Conservation (phyloP, 2,329 filamentous ascomycete species). For the Pseudocercospora fijiensis region DNA sequence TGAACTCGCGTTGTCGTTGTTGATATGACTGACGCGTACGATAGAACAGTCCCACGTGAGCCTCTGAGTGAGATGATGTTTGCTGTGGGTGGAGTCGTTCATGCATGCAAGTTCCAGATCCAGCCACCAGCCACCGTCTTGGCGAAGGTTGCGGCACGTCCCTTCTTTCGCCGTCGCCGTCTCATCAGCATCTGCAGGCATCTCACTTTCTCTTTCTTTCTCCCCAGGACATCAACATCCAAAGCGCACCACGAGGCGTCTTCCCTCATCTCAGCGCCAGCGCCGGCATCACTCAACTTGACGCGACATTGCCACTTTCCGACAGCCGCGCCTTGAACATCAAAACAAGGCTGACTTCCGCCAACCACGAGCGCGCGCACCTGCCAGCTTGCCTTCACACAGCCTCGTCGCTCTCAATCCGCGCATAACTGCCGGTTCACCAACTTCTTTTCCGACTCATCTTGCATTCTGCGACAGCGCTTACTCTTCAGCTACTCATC, state of each 20-base stretch:
- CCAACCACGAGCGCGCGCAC: slow-evolving; percentile 11
- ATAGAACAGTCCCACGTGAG: background rate
- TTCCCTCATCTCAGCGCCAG: slow-evolving; percentile 14
- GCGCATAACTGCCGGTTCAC: slow-evolving; percentile 15
- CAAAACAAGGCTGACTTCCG: slow-evolving; percentile 5
- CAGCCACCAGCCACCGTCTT: background rate
- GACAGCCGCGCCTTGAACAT: slow-evolving; percentile 2
- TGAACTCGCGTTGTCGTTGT: background rate
- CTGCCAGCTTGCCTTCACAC: slow-evolving; percentile 19
- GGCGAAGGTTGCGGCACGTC: background rate
- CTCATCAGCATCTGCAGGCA: slow-evolving; percentile 2
- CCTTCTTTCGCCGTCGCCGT: slow-evolving; percentile 4
- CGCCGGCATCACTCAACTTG: slow-evolving; percentile 13
- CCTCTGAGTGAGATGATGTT: background rate
- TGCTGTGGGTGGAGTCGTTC: background rate
- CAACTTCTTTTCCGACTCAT: slow-evolving; percentile 6
- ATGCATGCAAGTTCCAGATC: background rate
- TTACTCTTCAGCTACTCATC: slow-evolving; percentile 19
- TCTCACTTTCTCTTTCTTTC: slow-evolving; percentile 2
- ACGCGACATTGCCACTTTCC: slow-evolving; percentile 12
- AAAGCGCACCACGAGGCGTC: slow-evolving; percentile 7
- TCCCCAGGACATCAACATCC: slow-evolving; percentile 11
- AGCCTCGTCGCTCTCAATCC: slow-evolving; percentile 15
- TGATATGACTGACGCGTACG: background rate
- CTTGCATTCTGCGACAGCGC: slow-evolving; percentile 10